A percentile compares a stretch with the other conserved stretches of the same genome.
phyloP scores from a whole-genome alignment of 345 rosid genomes.

The Camelina neglecta region DNA sequence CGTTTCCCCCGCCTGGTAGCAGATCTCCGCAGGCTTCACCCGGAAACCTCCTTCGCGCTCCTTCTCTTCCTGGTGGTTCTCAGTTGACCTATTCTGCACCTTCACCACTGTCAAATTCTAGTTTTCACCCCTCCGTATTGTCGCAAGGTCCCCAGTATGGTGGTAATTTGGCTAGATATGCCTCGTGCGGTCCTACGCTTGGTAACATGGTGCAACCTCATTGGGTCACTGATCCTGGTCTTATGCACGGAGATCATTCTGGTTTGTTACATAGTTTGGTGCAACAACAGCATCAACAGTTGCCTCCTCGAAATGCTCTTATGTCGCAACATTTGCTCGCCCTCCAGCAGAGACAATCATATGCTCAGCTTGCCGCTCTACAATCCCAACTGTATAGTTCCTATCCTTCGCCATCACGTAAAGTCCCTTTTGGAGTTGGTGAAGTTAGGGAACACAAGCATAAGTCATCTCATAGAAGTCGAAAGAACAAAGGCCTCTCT shows the following conservation, averaged over 20 bases:
- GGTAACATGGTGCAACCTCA: constrained; percentile 76
- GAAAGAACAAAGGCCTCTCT: constrained; percentile 65
- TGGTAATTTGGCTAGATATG: constrained; percentile 67
- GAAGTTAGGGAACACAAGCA: constrained; percentile 75
- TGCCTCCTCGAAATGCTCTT: constrained; percentile 70
- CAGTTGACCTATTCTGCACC: constrained; percentile 61
- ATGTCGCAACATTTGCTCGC: constrained; percentile 63
- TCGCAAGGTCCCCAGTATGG: constrained; percentile 71
- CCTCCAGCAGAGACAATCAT: constrained; percentile 67
- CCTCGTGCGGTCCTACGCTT: constrained; percentile 73
- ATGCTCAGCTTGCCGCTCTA: constrained; percentile 69
- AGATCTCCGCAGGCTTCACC: constrained; percentile 66
- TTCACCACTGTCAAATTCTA: constrained; percentile 67
- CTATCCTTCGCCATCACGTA: constrained; percentile 68
- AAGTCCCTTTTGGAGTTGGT: constrained; percentile 58
- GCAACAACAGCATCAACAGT: constrained; percentile 62
- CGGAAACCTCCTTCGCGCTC: constrained; percentile 52
- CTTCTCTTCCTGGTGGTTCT: constrained; percentile 56
- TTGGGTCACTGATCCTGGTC: constrained; percentile 81
- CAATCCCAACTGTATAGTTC: constrained; percentile 73
- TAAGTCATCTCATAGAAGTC: constrained; percentile 73
- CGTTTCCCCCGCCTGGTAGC: constrained; percentile 89
- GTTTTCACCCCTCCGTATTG: constrained; percentile 60
- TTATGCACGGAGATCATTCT: constrained; percentile 77
- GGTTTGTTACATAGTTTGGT: constrained; percentile 64